Base-by-base conservation (phyloP, 768 basidiomycete species). In the Amanita phalloides region DNA sequence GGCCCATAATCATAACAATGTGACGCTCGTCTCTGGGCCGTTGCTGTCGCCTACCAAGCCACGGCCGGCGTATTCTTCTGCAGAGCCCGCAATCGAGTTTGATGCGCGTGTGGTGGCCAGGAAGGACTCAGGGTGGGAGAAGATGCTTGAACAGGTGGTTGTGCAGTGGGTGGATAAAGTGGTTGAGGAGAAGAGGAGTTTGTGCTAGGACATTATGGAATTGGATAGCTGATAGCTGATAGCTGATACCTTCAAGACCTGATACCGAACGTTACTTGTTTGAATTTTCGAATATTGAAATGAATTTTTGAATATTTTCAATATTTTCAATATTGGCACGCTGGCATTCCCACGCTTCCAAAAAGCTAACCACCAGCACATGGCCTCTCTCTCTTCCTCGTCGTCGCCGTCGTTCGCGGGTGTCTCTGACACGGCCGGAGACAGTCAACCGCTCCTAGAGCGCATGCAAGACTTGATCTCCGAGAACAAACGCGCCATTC, bases 71-170 rank as follows among this genome's bases (percentile, higher is more conserved):
- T 59, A 66, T 8, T 58, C 67, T 2, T 58, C 67, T 3, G 74
- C 76, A 17, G 78, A 79, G 50, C 69, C 75, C 0, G 69, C 77
- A 0, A 64, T 88, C 28, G 50, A 72, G 4, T 93, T 95, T 55
- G 89, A 93, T 59, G 79, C 87, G 0, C 76, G 77, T 42, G 64
- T 81, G 2, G 78, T 93, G 2, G 91, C 90, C 26, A 72, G 79
- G 53, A 79, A 73, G 52, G 90, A 86, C 9, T 73, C 76, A 0
- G 89, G 86, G 0, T 95, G 91, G 91, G 83, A 90, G 51, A 68
- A 69, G 23, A 89, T 91, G 85, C 71, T 95, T 4, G 81, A 86
- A 62, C 59, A 59, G 20, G 73, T 79, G 0, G 66, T 91, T 9
- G 44, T 77, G 38, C 68, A 72, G 33, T 94, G 91, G 91, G 71